Conservation (phyloP, 345 rosid genomes). For the Nasturtium officinale region DNA sequence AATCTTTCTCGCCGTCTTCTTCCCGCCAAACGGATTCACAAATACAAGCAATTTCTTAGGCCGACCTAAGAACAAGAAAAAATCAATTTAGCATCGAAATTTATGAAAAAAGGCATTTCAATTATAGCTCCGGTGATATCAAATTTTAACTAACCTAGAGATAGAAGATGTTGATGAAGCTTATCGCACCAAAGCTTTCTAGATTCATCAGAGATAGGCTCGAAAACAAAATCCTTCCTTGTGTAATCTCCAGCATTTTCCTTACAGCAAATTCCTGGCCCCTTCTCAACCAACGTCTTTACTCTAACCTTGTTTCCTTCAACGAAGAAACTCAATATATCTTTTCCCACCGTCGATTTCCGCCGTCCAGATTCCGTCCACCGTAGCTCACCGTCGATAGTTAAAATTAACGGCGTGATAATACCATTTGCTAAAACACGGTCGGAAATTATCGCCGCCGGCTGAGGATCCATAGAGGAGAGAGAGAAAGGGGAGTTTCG, state of each 20-base stretch:
- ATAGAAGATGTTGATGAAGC: slow-evolving; percentile 57
- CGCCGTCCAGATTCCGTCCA: slow-evolving; percentile 54
- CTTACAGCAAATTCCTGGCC: slow-evolving; percentile 57
- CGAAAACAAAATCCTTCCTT: slow-evolving; percentile 76
- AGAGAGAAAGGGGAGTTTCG: slow-evolving; percentile 7
- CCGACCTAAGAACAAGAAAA: slow-evolving; percentile 48
- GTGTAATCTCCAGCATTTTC: slow-evolving; percentile 49
- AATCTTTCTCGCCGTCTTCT: slow-evolving; percentile 64
- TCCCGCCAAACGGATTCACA: slow-evolving; percentile 92
- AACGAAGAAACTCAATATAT: slow-evolving; percentile 64
- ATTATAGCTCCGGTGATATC: neutral
- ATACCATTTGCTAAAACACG: slow-evolving; percentile 54
- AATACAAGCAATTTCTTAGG: slow-evolving; percentile 74
- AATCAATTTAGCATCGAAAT: slow-evolving; percentile 1
- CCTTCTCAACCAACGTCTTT: slow-evolving; percentile 55
- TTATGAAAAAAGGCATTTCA: neutral
- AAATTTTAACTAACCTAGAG: slow-evolving; percentile 56
- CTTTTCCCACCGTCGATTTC: slow-evolving; percentile 53
- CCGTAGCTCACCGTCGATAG: slow-evolving; percentile 58
- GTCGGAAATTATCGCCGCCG: slow-evolving; percentile 48
- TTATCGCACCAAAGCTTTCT: slow-evolving; percentile 61
- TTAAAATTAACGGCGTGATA: slow-evolving; percentile 47
- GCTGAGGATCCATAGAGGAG: slow-evolving; percentile 37
- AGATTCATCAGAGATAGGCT: slow-evolving; percentile 63
- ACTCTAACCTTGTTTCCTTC: slow-evolving; percentile 63